Percentiles rank a stretch among this genome's conserved stretches.
Conservation (phyloP, 1,284 basidiomycete genomes). For the Butyriboletus appendiculatus region DNA sequence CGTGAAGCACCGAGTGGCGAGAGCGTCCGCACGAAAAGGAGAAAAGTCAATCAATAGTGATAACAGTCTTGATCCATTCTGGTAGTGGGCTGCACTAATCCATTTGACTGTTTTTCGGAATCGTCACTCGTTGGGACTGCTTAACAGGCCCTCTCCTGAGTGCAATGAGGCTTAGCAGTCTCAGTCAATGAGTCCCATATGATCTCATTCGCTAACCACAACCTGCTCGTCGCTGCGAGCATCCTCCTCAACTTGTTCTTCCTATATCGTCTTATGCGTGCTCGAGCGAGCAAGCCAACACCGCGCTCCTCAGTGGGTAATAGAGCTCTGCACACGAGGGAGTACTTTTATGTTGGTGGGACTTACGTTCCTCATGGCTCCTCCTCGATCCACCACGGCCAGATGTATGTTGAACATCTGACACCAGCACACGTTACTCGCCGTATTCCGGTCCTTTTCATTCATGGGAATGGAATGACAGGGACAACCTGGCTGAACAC, state of each 20-base stretch:
- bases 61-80: neutral
- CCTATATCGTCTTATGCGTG: constrained; percentile 9
- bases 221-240: constrained; percentile 15
- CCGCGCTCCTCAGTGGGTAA: neutral
- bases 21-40: constrained; percentile 22
- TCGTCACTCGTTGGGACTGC: neutral
- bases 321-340: constrained; percentile 40
- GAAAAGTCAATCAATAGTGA: constrained; percentile 11
- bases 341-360: constrained; percentile 49
- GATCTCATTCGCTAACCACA: constrained; percentile 7
- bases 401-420: constrained; percentile 52
- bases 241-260: constrained; percentile 23
- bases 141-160: too few species aligned
- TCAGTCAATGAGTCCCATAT: neutral
- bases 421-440: constrained; percentile 40
- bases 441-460: constrained; percentile 43
- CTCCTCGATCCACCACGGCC: constrained; percentile 39
- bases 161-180: neutral
- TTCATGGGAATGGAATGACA: constrained; percentile 52
- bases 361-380: constrained; percentile 34
- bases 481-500: constrained; percentile 51
- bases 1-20: constrained; percentile 26
- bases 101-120: neutral
- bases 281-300: constrained; percentile 1
- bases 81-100: neutral